Conservation (phyloP, 148 eudicot species). For the Suaeda aralocaspica region DNA sequence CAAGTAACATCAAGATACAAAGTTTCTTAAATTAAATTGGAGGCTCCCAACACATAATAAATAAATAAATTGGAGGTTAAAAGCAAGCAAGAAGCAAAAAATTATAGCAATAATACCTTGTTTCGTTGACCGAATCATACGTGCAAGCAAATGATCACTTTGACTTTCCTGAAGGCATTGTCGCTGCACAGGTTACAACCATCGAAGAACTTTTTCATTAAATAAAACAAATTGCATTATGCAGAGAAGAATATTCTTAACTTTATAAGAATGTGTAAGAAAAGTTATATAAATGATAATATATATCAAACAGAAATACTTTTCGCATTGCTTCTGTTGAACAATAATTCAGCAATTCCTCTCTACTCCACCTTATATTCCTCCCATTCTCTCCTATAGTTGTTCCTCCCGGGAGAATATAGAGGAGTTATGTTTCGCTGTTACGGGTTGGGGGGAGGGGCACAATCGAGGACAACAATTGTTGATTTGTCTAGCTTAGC, state of each 20-base stretch:
- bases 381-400: not conserved
- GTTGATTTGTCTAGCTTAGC: too few species aligned
- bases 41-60: too few species aligned
- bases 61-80: not conserved
- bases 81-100: not conserved
- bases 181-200: not conserved
- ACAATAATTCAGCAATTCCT: not conserved
- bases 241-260: not conserved
- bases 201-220: not conserved
- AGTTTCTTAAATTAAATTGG: too few species aligned
- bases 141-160: slow-evolving; percentile 35
- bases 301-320: slow-evolving; percentile 1
- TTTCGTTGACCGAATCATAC: slow-evolving; percentile 43
- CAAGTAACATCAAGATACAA: not conserved
- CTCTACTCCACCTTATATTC: not conserved
- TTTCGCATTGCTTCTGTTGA: not conserved
- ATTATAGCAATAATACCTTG: slow-evolving; percentile 34
- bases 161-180: slow-evolving; percentile 46
- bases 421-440: too few species aligned
- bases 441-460: too few species aligned
- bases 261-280: slow-evolving; percentile 1
- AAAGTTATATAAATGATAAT: not conserved
- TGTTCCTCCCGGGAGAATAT: too few species aligned
- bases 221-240: slow-evolving; percentile 1
- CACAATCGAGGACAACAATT: too few species aligned